Evolutionary conservation across 768 basidiomycete genomes (phyloP), one percentile per base, ranked within the genome.

Genomic region (Clavaria fumosa): DNA sequence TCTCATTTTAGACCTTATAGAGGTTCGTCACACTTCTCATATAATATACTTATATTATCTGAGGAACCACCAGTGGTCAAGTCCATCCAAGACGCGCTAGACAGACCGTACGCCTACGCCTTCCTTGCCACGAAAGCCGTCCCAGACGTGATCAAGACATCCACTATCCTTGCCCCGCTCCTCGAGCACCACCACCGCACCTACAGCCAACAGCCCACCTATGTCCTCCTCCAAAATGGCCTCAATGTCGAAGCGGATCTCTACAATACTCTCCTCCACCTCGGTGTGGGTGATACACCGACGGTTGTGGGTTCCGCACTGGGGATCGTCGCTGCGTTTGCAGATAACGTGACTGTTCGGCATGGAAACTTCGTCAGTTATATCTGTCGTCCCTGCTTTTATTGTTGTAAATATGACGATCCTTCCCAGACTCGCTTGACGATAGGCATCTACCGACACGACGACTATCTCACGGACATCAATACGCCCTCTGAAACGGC

Each of bases 211-310:
- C 72, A 75, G 46, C 75, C 75, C 1, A 67, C 63, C 1, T 75
- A 74, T 48, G 70, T 75, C 2, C 50, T 80, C 9, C 45, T 78
- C 34, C 75, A 84, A 60, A 85, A 85, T 50, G 80, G 81, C 4
- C 56, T 86, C 3, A 71, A 70, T 24, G 72, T 81, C 7, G 82
- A 84, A 49, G 58, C 53, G 23, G 78, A 78, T 39, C 58, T 82
- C 15, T 78, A 79, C 50, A 47, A 66, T 7, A 64, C 73, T 1
- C 39, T 72, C 7, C 59, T 58, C 40, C 43, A 49, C 6, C 53
- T 72, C n/a, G 53, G 50, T 4, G 53, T 55, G 26, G 57, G 58
- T 3, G 55, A 62, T 5, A 72, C 74, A 0, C 65, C 51, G 19
- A 72, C n/a, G n/a, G n/a, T 78, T 23, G 60, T 78, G 23, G 65